Evolutionary conservation across 352 stramenopile species (phyloP).

Genomic region (Globisporangium paddicum): DNA sequence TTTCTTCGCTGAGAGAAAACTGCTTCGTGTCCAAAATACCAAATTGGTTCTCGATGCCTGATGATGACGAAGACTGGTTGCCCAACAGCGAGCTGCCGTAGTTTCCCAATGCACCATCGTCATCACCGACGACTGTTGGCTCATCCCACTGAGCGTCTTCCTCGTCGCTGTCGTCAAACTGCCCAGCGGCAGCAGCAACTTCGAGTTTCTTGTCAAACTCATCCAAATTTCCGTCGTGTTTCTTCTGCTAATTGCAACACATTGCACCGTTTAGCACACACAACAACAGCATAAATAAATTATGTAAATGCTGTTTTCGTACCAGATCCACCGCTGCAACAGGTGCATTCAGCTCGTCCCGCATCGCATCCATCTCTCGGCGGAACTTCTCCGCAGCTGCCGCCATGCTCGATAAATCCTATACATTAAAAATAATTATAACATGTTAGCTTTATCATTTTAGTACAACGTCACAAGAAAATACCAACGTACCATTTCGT

Average conservation of each 20-base stretch:
- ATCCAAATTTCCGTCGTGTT: constrained; percentile 57
- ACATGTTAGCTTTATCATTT: not conserved
- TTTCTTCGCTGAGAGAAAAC: constrained; percentile 27
- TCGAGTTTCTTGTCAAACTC: constrained; percentile 80
- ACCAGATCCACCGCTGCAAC: constrained; percentile 26
- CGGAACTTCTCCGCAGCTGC: constrained; percentile 79
- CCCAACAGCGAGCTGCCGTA: constrained; percentile 7
- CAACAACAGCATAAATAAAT: not conserved
- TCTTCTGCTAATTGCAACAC: constrained; percentile 25
- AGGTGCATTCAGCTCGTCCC: constrained; percentile 38
- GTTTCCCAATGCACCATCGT: constrained; percentile 25
- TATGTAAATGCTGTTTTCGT: not conserved
- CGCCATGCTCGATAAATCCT: constrained; percentile 82
- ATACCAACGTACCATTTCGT: constrained; percentile 48
- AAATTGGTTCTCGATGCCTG: constrained; percentile 9
- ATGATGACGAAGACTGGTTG: constrained; percentile 11
- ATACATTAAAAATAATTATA: constrained; percentile 5
- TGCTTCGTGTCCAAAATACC: constrained; percentile 34
- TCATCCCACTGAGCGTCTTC: constrained; percentile 63
- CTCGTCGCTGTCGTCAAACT: constrained; percentile 86
- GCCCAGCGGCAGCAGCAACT: constrained; percentile 54
- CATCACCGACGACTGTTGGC: constrained; percentile 3
- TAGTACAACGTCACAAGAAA: constrained; percentile 3
- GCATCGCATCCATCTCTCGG: constrained; percentile 82
- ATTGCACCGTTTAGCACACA: not conserved